phyloP scores from a whole-genome alignment of 306 rosid species.

The Gillenia trifoliata region DNA sequence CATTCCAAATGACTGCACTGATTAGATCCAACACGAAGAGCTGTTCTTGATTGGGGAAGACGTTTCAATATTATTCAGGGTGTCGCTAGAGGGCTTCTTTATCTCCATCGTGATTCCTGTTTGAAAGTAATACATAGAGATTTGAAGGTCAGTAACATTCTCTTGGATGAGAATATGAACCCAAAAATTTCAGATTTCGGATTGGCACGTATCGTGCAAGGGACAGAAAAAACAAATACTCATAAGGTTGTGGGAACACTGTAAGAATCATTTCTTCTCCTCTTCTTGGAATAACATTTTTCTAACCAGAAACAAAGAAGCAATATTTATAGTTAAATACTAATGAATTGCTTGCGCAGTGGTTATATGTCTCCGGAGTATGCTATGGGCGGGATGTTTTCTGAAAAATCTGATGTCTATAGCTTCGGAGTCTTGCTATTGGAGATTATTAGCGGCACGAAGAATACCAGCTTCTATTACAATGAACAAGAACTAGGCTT shows the following conservation, averaged over 20 bases:
- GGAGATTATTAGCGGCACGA: conserved; percentile 27
- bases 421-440: conserved; percentile 31
- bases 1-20: neutral
- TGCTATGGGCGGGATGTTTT: conserved; percentile 18
- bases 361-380: conserved; percentile 33
- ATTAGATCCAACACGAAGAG: conserved; percentile 7
- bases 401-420: conserved; percentile 27
- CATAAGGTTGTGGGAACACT: conserved; percentile 30
- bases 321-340: too few relatives aligned
- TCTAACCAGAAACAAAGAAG: too few relatives aligned
- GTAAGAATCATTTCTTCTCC: conserved; percentile 8
- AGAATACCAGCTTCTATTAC: conserved; percentile 17
- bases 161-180: conserved; percentile 25
- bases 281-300: neutral
- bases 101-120: conserved; percentile 5
- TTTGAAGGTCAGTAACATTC: conserved; percentile 22
- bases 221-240: conserved; percentile 15
- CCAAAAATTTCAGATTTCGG: conserved; percentile 37
- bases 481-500: conserved; percentile 11
- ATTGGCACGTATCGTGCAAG: conserved; percentile 23
- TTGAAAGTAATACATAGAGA: conserved; percentile 21
- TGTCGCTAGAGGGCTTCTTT: conserved; percentile 18
- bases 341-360: neutral
- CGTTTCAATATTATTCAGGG: conserved; percentile 16
- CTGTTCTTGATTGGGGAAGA: conserved; percentile 6